These are phyloP conservation scores for Suhomyces emberorum DNA, from an alignment of 805 yeast genomes.

Conservation along the genomic window DNA sequence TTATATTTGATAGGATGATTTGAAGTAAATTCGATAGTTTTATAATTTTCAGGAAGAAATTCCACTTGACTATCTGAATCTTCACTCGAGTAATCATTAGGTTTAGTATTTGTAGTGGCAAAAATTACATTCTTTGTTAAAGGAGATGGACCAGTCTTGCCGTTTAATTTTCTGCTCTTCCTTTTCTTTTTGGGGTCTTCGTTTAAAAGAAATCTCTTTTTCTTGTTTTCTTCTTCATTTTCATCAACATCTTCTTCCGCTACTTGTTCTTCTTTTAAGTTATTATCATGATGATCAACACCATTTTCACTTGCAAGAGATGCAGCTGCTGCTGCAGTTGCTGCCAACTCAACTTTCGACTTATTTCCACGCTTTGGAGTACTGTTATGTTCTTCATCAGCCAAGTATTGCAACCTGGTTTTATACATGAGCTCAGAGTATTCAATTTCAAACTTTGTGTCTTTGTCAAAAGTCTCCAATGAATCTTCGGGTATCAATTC, in stretches of 20 bases:
- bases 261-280: conserved; percentile 3
- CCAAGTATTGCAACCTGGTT: conserved; percentile 38
- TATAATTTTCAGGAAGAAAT: conserved; percentile 4
- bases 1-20: not conserved
- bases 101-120: conserved; percentile 9
- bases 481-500: conserved; percentile 28
- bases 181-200: conserved; percentile 5
- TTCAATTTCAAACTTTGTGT: conserved; percentile 46
- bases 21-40: conserved; percentile 3
- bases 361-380: conserved; percentile 33
- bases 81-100: not conserved
- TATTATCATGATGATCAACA: conserved; percentile 5
- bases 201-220: conserved; percentile 4
- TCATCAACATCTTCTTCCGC: conserved; percentile 9
- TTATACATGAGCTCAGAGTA: conserved; percentile 48
- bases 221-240: not conserved
- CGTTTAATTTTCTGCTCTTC: conserved; percentile 2
- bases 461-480: conserved; percentile 37
- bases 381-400: conserved; percentile 36
- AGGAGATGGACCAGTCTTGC: conserved; percentile 7
- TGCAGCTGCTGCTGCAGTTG: conserved; percentile 4
- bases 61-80: conserved; percentile 1
- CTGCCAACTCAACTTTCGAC: conserved; percentile 19
- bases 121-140: conserved; percentile 6
- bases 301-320: not conserved